These are phyloP conservation scores for Neurospora sp. DNA, from an alignment of 2,329 filamentous ascomycete genomes.

Conservation along the genomic window DNA sequence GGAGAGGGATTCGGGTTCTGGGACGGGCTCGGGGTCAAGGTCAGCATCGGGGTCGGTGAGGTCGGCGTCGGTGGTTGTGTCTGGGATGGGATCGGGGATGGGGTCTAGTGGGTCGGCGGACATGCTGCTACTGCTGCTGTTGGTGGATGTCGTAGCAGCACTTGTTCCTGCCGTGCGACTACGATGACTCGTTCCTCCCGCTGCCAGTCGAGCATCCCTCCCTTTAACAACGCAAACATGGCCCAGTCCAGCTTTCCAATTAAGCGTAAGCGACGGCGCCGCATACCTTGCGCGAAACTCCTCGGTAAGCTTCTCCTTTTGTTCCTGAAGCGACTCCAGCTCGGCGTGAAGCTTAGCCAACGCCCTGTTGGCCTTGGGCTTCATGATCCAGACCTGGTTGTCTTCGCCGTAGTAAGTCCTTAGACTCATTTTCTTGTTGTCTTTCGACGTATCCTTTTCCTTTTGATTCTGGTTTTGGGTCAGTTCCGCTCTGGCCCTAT, in stretches of 20 bases:
- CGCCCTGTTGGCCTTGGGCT: constrained; percentile 54
- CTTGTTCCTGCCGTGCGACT: neutral
- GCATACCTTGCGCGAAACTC: constrained; percentile 51
- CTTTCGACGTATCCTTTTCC: constrained; percentile 15
- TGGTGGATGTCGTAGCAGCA: neutral
- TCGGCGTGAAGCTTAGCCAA: constrained; percentile 59
- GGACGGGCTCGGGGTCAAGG: neutral
- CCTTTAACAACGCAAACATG: constrained; percentile 88
- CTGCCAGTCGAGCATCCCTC: constrained; percentile 44
- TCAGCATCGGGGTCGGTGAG: neutral
- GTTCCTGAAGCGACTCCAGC: constrained; percentile 48
- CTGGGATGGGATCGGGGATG: neutral
- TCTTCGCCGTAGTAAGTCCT: constrained; percentile 51
- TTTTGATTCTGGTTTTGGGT: constrained; percentile 8
- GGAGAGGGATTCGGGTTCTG: neutral
- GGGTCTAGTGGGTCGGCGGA: neutral
- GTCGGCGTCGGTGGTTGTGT: neutral
- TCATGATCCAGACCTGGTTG: constrained; percentile 55
- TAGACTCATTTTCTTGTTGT: constrained; percentile 35
- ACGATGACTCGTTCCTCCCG: neutral
- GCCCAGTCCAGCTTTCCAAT: constrained; percentile 78
- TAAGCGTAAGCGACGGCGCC: constrained; percentile 61
- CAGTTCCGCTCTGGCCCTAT: constrained; percentile 12
- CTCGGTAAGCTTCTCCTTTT: constrained; percentile 52
- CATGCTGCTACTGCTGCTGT: neutral